Evolutionary conservation across 2,329 filamentous ascomycete genomes (phyloP), one percentile per base, ranked within the genome.

Genomic region (Sordariomycetes sp.): DNA sequence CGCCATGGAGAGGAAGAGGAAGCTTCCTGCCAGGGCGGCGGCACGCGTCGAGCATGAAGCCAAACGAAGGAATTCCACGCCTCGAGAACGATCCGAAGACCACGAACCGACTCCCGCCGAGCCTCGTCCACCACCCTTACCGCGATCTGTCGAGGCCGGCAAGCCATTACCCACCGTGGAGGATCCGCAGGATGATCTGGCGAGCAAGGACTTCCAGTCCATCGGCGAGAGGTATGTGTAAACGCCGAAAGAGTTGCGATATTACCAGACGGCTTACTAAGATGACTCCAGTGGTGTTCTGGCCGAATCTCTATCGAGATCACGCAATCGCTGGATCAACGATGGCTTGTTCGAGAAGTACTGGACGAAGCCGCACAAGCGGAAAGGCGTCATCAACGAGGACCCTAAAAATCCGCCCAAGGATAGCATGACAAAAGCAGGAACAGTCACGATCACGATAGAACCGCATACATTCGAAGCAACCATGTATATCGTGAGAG

Each of bases 401-500:
- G 73, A 79, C 33, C 64, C 71, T 6, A 75, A 77, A 44, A 83
- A 84, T 46, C 79, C 79, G 3, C 60, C 78, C 41, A 78, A 82
- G 55, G 73, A 86, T 30, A 77, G 70, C 41, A 85, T 86, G 77
- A 65, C 70, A 42, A 83, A 79, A 54, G 70, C 86, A 16, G 85
- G 86, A 45, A 73, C 72, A 44, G 78, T 84, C 41, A 78, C 78
- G 21, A 76, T 93, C 41, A 81, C 76, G 16, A 76, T 88, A 39
- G 85, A 88, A 54, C 86, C 86, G 29, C 83, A 92, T 50, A 73
- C 83, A 28, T 75, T 92, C 45, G 82, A 87, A 44, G 83, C 82
- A 12, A 80, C 73, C 30, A 74, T 87, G 64, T 87, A 71, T 49
- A 71, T 73, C 15, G 76, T 86, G 38, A 82, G 83, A 48, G 79